phyloP scores from a whole-genome alignment of 768 basidiomycete genomes.

The Hygrophoropsis aurantiaca region DNA sequence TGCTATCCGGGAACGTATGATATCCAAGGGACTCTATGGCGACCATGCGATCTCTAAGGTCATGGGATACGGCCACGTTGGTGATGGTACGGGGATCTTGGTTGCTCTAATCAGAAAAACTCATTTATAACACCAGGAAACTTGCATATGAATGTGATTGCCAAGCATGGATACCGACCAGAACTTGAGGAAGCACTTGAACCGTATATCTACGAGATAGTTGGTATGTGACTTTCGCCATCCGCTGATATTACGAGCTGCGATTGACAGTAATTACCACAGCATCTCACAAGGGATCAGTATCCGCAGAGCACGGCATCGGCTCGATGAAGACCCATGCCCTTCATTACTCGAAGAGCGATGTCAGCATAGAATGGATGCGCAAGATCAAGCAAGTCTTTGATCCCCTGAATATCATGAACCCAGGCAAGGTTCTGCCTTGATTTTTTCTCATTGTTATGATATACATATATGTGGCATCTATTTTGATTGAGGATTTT shows the following conservation, averaged over 20 bases:
- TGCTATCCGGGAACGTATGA: constrained; percentile 67
- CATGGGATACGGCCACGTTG: constrained; percentile 94
- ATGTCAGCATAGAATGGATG: constrained; percentile 84
- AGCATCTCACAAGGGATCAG: constrained; percentile 83
- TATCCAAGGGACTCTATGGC: constrained; percentile 65
- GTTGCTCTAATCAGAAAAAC: background rate
- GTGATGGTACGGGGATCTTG: constrained; percentile 70
- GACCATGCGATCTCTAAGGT: constrained; percentile 80
- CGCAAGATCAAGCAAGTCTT: constrained; percentile 84
- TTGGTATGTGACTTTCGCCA: constrained; percentile 49
- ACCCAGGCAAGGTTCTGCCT: constrained; percentile 79
- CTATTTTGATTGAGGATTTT: too few relatives aligned
- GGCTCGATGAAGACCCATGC: constrained; percentile 95
- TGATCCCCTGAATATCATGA: constrained; percentile 91
- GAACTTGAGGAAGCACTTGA: constrained; percentile 88
- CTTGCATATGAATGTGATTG: constrained; percentile 89
- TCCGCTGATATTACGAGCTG: background rate
- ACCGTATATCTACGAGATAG: constrained; percentile 92
- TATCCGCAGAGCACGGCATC: constrained; percentile 97
- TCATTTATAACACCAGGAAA: constrained; percentile 61
- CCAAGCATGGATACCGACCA: constrained; percentile 67
- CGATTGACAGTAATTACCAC: constrained; percentile 6
- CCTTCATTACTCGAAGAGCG: constrained; percentile 82
- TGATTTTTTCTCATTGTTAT: background rate
- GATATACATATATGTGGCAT: too few relatives aligned